phyloP scores from a whole-genome alignment of 805 yeast species.

The Priceomyces carsonii region DNA sequence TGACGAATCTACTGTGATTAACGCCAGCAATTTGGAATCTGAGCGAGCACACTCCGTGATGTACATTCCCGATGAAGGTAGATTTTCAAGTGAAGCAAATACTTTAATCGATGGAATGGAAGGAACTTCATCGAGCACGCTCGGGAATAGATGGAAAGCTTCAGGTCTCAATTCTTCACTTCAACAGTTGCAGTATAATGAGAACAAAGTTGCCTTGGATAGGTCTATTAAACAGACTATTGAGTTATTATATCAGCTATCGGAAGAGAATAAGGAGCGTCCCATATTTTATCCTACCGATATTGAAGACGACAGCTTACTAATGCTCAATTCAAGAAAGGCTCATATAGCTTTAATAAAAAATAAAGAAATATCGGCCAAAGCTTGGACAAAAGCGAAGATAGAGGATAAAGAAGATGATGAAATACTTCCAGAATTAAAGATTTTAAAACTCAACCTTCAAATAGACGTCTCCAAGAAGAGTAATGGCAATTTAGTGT shows the following conservation, averaged over 20 bases:
- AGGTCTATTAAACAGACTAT: conserved; percentile 57
- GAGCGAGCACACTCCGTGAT: conserved; percentile 19
- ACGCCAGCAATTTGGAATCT: conserved; percentile 8
- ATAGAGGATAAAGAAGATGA: conserved; percentile 15
- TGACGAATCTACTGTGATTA: conserved; percentile 14
- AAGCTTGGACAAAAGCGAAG: conserved; percentile 12
- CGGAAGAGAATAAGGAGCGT: conserved; percentile 55
- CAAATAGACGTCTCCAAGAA: conserved; percentile 48
- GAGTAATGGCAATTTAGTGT: conserved; percentile 43
- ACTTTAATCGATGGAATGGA: conserved; percentile 31
- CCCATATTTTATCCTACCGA: conserved; percentile 65
- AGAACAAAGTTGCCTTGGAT: conserved; percentile 64
- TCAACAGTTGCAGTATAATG: conserved; percentile 76
- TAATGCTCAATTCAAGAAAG: conserved; percentile 45
- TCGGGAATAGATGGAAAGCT: conserved; percentile 5
- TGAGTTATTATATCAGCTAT: conserved; percentile 51
- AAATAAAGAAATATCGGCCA: conserved; percentile 27
- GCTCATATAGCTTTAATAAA: conserved; percentile 56
- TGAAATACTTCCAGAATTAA: conserved; percentile 43
- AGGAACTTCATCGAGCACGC: conserved; percentile 17
- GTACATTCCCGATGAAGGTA: conserved; percentile 36
- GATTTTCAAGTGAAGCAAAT: conserved; percentile 24
- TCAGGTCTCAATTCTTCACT: conserved; percentile 52
- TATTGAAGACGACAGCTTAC: conserved; percentile 28
- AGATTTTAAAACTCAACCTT: conserved; percentile 62